Base-by-base conservation (phyloP, 2,329 filamentous ascomycete genomes). In the Fusarium sp. region DNA sequence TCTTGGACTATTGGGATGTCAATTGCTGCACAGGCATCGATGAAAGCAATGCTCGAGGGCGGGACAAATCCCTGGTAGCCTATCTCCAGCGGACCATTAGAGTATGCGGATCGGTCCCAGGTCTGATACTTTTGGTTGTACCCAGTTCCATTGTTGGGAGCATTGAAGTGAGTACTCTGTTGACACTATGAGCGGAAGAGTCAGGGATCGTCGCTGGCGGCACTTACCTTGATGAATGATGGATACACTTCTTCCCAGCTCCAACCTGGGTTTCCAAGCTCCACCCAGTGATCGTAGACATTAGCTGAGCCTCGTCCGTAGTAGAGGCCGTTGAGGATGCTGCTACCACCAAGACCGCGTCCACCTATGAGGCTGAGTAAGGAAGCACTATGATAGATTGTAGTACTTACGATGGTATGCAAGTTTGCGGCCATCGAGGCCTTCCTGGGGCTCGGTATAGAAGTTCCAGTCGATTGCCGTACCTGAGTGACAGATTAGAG, bases 251-350 rank as follows among this genome's bases (percentile, higher is more conserved):
- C 48, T 4, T 68, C 32, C 63, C 66, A 68, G 6, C 63, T 56
- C 63, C 66, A 68, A 4, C 66, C 66, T 4, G 64, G 64, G 2
- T 68, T 68, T 5, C 66, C 64, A 26, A 51, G 54, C 17, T 32
- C 54, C 1, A 68, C 64, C 66, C 66, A 68, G 7, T 68, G 50
- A 20, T 68, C 56, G 13, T 68, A 68, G 11, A 68, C 56, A 6
- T 66, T 62, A 8, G 66, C 66, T 10, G 56, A 68, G 8, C 66
- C 66, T 5, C 66, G 50, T 0, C 66, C 66, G 30, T 68, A 68
- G 12, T 68, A 68, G n/a, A 68, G 67, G 1, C 66, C 64, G 10
- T 68, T 68, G 0, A 68, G 66, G 39, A 68, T 62, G 2, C 66
- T 68, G 6, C 64, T 68, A 1, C 66, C 64, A 11, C 66, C 66